Percentiles rank a stretch among this genome's conserved stretches.
Evolutionary conservation across 108 stramenopile species (phyloP).

Genomic region (Craspedostauros australis): DNA sequence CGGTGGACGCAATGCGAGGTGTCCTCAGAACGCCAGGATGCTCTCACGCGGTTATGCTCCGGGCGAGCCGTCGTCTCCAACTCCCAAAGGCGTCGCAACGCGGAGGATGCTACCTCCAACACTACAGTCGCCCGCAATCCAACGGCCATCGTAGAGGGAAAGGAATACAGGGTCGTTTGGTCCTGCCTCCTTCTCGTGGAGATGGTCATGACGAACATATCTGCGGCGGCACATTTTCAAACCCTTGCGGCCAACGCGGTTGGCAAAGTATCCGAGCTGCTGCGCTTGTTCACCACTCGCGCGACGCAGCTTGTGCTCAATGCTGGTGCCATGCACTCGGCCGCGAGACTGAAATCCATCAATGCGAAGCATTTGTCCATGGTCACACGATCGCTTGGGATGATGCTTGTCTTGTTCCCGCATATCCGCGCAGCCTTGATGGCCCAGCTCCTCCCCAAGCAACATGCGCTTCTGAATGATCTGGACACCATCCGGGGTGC

Average conservation of each 20-base stretch:
- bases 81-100: slow-evolving; percentile 2
- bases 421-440: slow-evolving; percentile 90
- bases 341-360: slow-evolving; percentile 85
- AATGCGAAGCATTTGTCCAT: slow-evolving; percentile 93
- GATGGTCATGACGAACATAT: slow-evolving; percentile 79
- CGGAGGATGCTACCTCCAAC: slow-evolving; percentile 9
- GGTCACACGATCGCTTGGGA: slow-evolving; percentile 85
- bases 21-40: slow-evolving; percentile 65
- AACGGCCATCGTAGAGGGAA: slow-evolving; percentile 77
- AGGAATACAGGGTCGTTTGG: slow-evolving; percentile 87
- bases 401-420: slow-evolving; percentile 81
- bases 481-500: slow-evolving; percentile 89
- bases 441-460: slow-evolving; percentile 87
- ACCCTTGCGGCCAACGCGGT: slow-evolving; percentile 82
- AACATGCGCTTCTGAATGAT: slow-evolving; percentile 82
- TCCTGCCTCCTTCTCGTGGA: slow-evolving; percentile 90
- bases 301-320: slow-evolving; percentile 89
- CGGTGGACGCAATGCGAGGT: slow-evolving; percentile 89
- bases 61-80: slow-evolving; percentile 57
- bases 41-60: slow-evolving; percentile 70
- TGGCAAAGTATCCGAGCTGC: slow-evolving; percentile 77
- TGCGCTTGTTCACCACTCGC: slow-evolving; percentile 88
- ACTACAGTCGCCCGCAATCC: slow-evolving; percentile 53
- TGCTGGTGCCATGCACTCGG: slow-evolving; percentile 89
- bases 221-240: slow-evolving; percentile 75